A percentile compares a stretch with the other conserved stretches of the same genome.
phyloP scores from a whole-genome alignment of 2,329 filamentous ascomycete genomes.

The Scedosporium apiospermum region DNA sequence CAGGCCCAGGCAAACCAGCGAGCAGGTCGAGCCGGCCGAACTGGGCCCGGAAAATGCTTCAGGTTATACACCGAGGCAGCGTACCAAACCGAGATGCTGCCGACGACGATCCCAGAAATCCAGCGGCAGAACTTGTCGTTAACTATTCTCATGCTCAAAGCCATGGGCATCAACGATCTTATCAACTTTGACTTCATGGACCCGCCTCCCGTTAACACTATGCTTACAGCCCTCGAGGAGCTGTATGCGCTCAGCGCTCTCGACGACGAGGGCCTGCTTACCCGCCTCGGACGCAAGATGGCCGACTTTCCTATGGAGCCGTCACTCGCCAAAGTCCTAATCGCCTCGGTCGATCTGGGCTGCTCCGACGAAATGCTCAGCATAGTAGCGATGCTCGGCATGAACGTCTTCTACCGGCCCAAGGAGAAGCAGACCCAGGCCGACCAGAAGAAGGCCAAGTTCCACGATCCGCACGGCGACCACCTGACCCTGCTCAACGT shows the following conservation, averaged over 20 bases:
- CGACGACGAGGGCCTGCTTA: conserved; percentile 90
- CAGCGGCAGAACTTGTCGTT: conserved; percentile 87
- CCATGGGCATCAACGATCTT: conserved; percentile 97
- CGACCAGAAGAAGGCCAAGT: conserved; percentile 95
- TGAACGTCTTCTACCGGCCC: conserved; percentile 86
- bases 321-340: conserved; percentile 79
- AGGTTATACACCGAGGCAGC: conserved; percentile 90
- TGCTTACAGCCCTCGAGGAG: conserved; percentile 92
- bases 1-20: conserved; percentile 95
- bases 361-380: conserved; percentile 92
- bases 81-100: conserved; percentile 93
- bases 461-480: conserved; percentile 90
- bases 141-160: conserved; percentile 95
- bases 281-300: conserved; percentile 89
- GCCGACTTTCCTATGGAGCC: conserved; percentile 98
- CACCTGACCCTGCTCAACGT: conserved; percentile 93
- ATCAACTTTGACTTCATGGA: conserved; percentile 99
- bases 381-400: conserved; percentile 89
- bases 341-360: conserved; percentile 74
- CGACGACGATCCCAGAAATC: conserved; percentile 92
- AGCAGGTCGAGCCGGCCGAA: conserved; percentile 85
- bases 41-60: conserved; percentile 93
- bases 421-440: conserved; percentile 96
- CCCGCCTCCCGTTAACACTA: conserved; percentile 91
- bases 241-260: conserved; percentile 85